These are phyloP conservation scores for Globisporangium splendens DNA, from an alignment of 352 stramenopile genomes.

Conservation along the genomic window DNA sequence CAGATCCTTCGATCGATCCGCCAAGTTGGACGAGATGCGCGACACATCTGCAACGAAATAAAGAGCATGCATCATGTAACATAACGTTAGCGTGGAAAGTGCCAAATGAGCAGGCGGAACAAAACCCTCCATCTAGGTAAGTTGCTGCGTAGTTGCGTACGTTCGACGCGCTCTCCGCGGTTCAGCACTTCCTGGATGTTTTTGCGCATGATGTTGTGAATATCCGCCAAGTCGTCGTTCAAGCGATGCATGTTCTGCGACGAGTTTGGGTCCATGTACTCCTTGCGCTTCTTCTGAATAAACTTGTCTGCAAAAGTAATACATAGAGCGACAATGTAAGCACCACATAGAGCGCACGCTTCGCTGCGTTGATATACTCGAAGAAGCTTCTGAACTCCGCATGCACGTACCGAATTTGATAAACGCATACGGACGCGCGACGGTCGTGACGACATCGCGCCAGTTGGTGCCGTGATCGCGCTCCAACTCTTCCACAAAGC, in stretches of 20 bases:
- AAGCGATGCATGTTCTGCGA: constrained; percentile 94
- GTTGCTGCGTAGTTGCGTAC: constrained; percentile 29
- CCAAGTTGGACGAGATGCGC: constrained; percentile 87
- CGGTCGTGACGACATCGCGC: constrained; percentile 91
- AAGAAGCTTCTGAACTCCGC: neutral
- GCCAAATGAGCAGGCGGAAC: too few relatives aligned
- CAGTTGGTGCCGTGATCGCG: constrained; percentile 90
- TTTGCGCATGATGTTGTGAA: constrained; percentile 99
- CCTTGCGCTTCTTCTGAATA: constrained; percentile 97
- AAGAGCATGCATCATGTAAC: neutral
- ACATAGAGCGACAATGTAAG: neutral
- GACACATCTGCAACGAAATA: constrained; percentile 62
- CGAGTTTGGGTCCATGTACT: constrained; percentile 96
- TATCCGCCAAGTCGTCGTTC: constrained; percentile 97
- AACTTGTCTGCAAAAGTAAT: constrained; percentile 80
- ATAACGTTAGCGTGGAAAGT: neutral
- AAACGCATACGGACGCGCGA: constrained; percentile 97
- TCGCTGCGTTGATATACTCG: too few relatives aligned
- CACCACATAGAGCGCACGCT: neutral
- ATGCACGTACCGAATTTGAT: constrained; percentile 93
- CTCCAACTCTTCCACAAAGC: constrained; percentile 94
- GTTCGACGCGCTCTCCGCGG: constrained; percentile 84
- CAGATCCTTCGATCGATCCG: constrained; percentile 94
- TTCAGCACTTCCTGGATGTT: constrained; percentile 96
- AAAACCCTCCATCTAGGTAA: neutral